Evolutionary conservation across 108 stramenopile genomes (phyloP), one percentile per base, ranked within the genome.

Genomic region (Cyclotella cryptica): DNA sequence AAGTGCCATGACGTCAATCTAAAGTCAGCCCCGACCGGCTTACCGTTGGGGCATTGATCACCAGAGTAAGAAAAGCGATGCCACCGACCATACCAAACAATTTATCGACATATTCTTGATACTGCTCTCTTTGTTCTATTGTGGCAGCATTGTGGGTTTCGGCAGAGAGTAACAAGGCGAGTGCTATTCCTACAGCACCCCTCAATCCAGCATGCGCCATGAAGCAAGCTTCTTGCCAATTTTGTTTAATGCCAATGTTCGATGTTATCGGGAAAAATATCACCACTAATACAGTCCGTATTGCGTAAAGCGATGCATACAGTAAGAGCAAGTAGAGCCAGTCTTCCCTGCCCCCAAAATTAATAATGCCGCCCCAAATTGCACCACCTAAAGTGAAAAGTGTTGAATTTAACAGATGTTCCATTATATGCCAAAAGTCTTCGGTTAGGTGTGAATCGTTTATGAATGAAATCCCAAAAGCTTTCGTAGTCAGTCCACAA

Each of bases 331-430:
- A 77, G 67, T 87, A 90, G 0, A 85, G 75, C 89, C 90, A 90
- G 35, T 96, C 95, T 18, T 24, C 81, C n/a, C 57, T 46, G n/a
- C 65, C 65, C 47, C 60, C 60, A 61, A 61, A 61, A n/a, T 61
- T 35, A 61, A 89, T 75, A 39, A 88, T 76, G 18, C 70, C 71
- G 53, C 89, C 95, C 89, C 92, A 92, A 3, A 97, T 88, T 39
- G 92, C 59, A 22, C 97, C 97, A 27, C 95, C 96, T 21, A 99
- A 72, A 24, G 93, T 83, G 74, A 98, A 99, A 14, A 98, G 80
- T 10, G 93, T 60, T 12, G 98, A 97, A 76, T 98, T 97, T 29
- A 94, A 81, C 24, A 96, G 46, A 74, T 95, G 95, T 62, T 95
- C 92, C 90, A 77, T 88, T 44, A 49, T 49, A 28, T 71, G 64